Base-by-base conservation (phyloP, 2,329 filamentous ascomycete genomes). In the Leptographium galeiforme region DNA sequence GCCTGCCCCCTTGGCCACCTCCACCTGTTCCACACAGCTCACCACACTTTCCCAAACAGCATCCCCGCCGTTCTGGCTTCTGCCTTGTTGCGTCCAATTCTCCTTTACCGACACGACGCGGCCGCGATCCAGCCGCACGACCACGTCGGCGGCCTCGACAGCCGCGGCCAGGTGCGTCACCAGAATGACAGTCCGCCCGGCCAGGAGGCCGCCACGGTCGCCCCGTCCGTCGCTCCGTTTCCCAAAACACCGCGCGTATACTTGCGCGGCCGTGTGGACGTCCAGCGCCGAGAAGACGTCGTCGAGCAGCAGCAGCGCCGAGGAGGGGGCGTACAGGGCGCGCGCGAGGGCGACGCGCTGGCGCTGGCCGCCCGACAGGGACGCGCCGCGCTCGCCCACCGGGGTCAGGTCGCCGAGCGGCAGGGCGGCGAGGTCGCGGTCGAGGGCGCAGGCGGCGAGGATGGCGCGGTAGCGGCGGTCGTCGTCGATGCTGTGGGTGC, bases 211-310 rank as follows among this genome's bases (percentile, higher is more conserved):
- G 54, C 82, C 75, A 38, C 18, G n/a, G n/a, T 88, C 77, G 2
- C 82, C 75, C 38, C 18, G 14, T 14, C 19, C 10, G 14, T 4
- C 12, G 8, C n/a, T 11, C 4, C 14, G 11, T 8, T 19, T 14
- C 16, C 48, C 16, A 19, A 76, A 70, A 48, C 88, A 80, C 54
- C 78, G 78, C 68, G 19, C n/a, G 19, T 48, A 55, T 2, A 57
- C 51, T 19, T 44, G 40, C 10, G 30, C 33, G 12, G 43, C 46
- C 13, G 51, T 49, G 61, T 95, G 89, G 1, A 89, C 90, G 65
- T 96, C 90, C 30, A 96, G 89, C 33, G 90, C 90, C 62, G 88
- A 94, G 38, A 96, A 75, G 57, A 90, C 93, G 65, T 96, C 90
- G 62, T 96, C 90, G 44, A 96, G 75, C 14, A 96, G 75, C 11